Evolutionary conservation across 805 yeast species (phyloP), one percentile per base, ranked within the genome.

Genomic region (Starmerella asiatica): DNA sequence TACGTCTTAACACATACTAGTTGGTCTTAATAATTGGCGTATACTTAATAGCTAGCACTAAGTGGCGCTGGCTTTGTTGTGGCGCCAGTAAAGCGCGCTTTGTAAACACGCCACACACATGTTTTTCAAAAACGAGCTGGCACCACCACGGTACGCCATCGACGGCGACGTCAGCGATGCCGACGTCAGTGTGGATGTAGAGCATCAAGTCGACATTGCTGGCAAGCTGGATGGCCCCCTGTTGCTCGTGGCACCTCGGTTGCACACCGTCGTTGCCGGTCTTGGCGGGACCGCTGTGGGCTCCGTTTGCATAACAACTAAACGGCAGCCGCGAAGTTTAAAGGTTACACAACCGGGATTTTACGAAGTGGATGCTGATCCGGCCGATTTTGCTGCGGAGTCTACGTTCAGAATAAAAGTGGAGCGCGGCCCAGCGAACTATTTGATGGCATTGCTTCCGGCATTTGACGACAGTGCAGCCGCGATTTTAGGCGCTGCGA

Each of bases 71-170:
- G n/a, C n/a, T n/a, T n/a, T n/a, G n/a, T n/a, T n/a, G n/a, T n/a
- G n/a, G n/a, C n/a, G n/a, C n/a, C n/a, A n/a, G n/a, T n/a, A n/a
- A n/a, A n/a, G n/a, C n/a, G n/a, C n/a, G n/a, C n/a, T n/a, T n/a
- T n/a, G n/a, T n/a, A n/a, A n/a, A n/a, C n/a, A n/a, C n/a, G n/a
- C n/a, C n/a, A n/a, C n/a, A n/a, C n/a, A n/a, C 14, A 49, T 50
- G 52, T 29, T 47, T 19, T 44, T 50, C 38, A 49, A 45, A 67
- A 58, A 61, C 20, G 74, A 68, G 29, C 50, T 56, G 34, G 68
- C 65, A 26, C 58, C 67, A n/a, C 69, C 73, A 16, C 68, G 79
- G 44, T 76, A 74, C 53, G 46, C 64, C 7, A 51, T 73, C 21
- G 70, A 67, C 34, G 73, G 69, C 34, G 68, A 61, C 8, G 59